Evolutionary conservation across 78 protist genomes (phyloP), one percentile per base, ranked within the genome.

Genomic region (Dictyostelium capitatum): DNA sequence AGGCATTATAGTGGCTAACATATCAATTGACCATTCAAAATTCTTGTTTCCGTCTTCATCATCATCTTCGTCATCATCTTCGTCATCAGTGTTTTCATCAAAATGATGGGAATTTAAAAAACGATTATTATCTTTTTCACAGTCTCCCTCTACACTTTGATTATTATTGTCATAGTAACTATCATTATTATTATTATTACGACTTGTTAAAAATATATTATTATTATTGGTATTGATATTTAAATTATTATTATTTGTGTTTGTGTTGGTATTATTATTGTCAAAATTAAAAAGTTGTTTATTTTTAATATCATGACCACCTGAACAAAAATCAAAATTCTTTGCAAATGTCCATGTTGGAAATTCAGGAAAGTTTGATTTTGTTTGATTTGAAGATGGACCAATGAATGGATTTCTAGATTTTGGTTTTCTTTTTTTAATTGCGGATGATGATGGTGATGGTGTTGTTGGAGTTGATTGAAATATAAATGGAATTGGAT

Each of bases 21-120:
- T 77, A 30, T 77, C 82, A 30, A 77, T 77, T n/a, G 82, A 77
- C 69, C 62, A 77, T 51, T 77, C 82, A 30, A 77, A 51, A 10
- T 47, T 28, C 32, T 77, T 77, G 12, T 51, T 28, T 28, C 10
- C 7, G 0, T 9, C 10, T 28, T 23, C 32, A 23, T 41, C 57
- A 20, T 14, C 41, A 4, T 23, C 32, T 3, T 41, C 53, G 3
- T 47, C 62, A 5, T 23, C 41, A 0, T 62, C 72, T 1, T 23
- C 53, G 0, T 47, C 53, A 74, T 32, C 53, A 75, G 50, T 30
- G 28, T 77, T 67, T 23, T 62, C 23, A 23, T 62, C 70, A 62
- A 62, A 62, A 37, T 25, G 8, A 3, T 73, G 32, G 1, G 53
- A 37, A 37, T 73, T n/a, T 46, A 46, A 46, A 46, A 37, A 28